phyloP scores from a whole-genome alignment of 441 rosid genomes.

The Geranium incanum region DNA sequence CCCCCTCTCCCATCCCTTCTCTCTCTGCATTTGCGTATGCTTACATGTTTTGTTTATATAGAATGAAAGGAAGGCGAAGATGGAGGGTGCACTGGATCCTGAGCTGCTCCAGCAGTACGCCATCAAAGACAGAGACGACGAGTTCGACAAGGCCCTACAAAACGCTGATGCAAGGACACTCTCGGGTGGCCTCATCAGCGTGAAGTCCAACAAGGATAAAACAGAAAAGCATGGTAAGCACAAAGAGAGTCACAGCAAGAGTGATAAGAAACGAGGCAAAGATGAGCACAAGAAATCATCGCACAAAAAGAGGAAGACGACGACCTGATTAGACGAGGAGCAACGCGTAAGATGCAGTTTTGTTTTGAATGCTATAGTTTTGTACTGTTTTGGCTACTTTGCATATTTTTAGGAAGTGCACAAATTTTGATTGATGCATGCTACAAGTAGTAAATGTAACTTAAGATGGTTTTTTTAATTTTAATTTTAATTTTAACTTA shows the following conservation, averaged over 20 bases:
- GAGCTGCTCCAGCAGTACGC: conserved; percentile 65
- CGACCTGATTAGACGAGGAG: neutral
- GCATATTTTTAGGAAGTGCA: neutral
- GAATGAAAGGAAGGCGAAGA: conserved; percentile 64
- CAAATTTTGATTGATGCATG: neutral
- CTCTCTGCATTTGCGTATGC: neutral
- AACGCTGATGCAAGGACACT: conserved; percentile 42
- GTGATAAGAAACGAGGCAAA: conserved; percentile 54
- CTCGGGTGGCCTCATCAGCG: conserved; percentile 53
- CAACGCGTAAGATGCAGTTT: neutral
- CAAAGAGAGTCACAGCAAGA: conserved; percentile 29
- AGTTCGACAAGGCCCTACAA: conserved; percentile 60
- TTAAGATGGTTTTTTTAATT: too few species aligned
- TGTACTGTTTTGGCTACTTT: neutral
- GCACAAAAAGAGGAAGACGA: conserved; percentile 50
- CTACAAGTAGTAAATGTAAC: too few species aligned
- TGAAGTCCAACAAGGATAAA: conserved; percentile 48
- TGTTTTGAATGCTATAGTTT: neutral
- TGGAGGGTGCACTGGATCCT: conserved; percentile 49
- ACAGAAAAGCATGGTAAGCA: conserved; percentile 41
- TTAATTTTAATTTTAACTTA: too few species aligned
- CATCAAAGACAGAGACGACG: conserved; percentile 51
- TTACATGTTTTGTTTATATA: conserved; percentile 19
- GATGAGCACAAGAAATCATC: conserved; percentile 44
- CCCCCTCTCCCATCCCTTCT: neutral